A percentile compares a stretch with the other conserved stretches of the same genome.
Evolutionary conservation across 768 basidiomycete species (phyloP).

Genomic region (Lentinus brumalis): DNA sequence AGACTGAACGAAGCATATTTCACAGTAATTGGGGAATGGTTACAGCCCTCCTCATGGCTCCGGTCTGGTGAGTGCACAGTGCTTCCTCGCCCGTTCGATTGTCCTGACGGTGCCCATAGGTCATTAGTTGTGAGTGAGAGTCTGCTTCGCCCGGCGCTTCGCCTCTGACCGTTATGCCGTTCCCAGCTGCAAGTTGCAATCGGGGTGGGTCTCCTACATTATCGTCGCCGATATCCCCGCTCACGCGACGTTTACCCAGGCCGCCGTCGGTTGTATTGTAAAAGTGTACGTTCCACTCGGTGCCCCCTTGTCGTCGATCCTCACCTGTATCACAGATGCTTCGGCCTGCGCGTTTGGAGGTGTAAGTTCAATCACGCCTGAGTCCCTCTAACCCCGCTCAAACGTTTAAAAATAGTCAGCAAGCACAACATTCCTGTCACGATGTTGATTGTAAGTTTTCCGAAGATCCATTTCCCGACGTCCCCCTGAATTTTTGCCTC

Average conservation of each 20-base stretch:
- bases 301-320: no score
- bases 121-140: conserved; percentile 22
- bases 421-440: conserved; percentile 52
- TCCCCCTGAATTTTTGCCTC: not conserved
- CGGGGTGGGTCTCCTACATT: conserved; percentile 22
- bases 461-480: not conserved
- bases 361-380: conserved; percentile 37
- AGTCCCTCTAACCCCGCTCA: not conserved
- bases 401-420: conserved; percentile 45
- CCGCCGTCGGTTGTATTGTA: conserved; percentile 53
- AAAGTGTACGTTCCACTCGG: conserved; percentile 45
- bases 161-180: not conserved
- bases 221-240: not conserved
- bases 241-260: conserved; percentile 35
- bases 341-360: conserved; percentile 63
- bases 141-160: not conserved
- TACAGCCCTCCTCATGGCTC: conserved; percentile 20
- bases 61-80: conserved; percentile 6
- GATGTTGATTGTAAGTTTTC: conserved; percentile 43
- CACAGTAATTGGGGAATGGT: conserved; percentile 30
- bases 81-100: not conserved
- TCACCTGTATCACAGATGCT: conserved; percentile 39
- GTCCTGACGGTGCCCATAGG: not conserved
- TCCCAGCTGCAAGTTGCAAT: conserved; percentile 29
- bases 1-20: not conserved